A percentile compares a stretch with the other conserved stretches of the same genome.
Conservation (phyloP, 2,329 filamentous ascomycete species). For the Ophiognomonia clavigignenti-juglandacearum region DNA sequence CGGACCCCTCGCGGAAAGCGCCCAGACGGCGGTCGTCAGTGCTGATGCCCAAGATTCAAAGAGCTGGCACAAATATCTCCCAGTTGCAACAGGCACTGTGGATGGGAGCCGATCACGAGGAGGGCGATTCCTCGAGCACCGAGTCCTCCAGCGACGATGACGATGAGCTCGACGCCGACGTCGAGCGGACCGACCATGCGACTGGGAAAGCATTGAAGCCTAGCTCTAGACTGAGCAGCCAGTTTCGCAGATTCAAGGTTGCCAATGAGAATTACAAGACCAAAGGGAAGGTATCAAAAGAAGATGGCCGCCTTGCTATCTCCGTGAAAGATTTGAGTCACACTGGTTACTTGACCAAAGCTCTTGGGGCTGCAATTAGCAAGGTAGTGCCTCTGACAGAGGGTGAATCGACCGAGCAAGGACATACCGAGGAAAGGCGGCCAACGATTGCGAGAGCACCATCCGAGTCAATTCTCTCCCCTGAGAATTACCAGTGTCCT, state of each 20-base stretch:
- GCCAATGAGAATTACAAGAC: slow-evolving; percentile 62
- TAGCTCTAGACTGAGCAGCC: slow-evolving; percentile 16
- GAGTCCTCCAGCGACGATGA: slow-evolving; percentile 24
- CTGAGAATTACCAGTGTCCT: slow-evolving; percentile 33
- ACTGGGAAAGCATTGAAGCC: not conserved
- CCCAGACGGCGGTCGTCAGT: slow-evolving; percentile 13
- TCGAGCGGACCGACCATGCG: slow-evolving; percentile 7
- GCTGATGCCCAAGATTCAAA: slow-evolving; percentile 17
- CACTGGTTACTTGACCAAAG: slow-evolving; percentile 68
- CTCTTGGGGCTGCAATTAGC: slow-evolving; percentile 59
- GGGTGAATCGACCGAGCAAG: slow-evolving; percentile 25
- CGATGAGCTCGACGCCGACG: slow-evolving; percentile 12
- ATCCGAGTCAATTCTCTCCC: slow-evolving; percentile 22
- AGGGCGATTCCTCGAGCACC: slow-evolving; percentile 18
- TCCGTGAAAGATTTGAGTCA: slow-evolving; percentile 66
- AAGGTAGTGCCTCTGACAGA: slow-evolving; percentile 41
- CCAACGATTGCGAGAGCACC: slow-evolving; percentile 17
- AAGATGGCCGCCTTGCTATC: slow-evolving; percentile 67
- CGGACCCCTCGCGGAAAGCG: slow-evolving; percentile 17
- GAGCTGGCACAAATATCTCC: slow-evolving; percentile 24
- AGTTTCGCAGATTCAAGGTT: slow-evolving; percentile 52
- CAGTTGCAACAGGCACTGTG: slow-evolving; percentile 25
- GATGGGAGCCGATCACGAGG: slow-evolving; percentile 11
- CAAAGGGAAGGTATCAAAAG: slow-evolving; percentile 59
- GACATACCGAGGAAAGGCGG: slow-evolving; percentile 14